These are phyloP conservation scores for Penicillium sp. DNA, from an alignment of 2,329 filamentous ascomycete genomes.

Conservation along the genomic window DNA sequence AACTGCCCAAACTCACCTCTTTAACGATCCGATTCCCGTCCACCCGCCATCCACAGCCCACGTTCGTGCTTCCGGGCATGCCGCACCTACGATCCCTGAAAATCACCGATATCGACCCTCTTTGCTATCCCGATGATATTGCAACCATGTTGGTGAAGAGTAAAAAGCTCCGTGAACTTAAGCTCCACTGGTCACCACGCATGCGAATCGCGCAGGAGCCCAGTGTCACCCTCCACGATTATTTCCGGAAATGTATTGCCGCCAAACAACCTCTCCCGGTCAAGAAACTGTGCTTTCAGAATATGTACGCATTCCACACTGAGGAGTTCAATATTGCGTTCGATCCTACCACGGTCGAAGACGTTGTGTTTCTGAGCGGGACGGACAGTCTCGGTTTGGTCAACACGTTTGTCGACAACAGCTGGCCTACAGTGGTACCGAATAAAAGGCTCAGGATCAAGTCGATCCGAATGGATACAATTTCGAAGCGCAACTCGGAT, in stretches of 20 bases:
- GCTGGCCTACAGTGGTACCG: constrained; percentile 46
- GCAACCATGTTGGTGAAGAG: constrained; percentile 55
- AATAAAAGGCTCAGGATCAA: constrained; percentile 42
- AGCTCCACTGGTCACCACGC: constrained; percentile 60
- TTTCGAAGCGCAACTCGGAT: constrained; percentile 45
- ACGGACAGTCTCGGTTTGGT: constrained; percentile 40
- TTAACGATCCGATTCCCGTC: constrained; percentile 58
- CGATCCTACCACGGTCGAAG: constrained; percentile 42
- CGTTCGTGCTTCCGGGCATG: constrained; percentile 55
- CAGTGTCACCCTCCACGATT: constrained; percentile 53
- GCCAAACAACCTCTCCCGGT: constrained; percentile 48
- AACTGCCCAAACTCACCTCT: constrained; percentile 50
- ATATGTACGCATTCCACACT: constrained; percentile 56
- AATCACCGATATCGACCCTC: constrained; percentile 60
- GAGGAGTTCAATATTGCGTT: constrained; percentile 48
- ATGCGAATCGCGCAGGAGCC: constrained; percentile 61
- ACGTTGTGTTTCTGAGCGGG: constrained; percentile 55
- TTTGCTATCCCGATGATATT: constrained; percentile 64
- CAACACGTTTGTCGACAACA: constrained; percentile 55
- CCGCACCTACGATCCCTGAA: constrained; percentile 54
- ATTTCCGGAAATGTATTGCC: constrained; percentile 56
- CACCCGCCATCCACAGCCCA: constrained; percentile 57
- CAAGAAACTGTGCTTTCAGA: constrained; percentile 55
- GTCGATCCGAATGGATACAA: constrained; percentile 49
- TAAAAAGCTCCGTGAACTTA: constrained; percentile 54